Conservation (phyloP, 1,284 basidiomycete species). For the Ceratobasidium theobromae region DNA sequence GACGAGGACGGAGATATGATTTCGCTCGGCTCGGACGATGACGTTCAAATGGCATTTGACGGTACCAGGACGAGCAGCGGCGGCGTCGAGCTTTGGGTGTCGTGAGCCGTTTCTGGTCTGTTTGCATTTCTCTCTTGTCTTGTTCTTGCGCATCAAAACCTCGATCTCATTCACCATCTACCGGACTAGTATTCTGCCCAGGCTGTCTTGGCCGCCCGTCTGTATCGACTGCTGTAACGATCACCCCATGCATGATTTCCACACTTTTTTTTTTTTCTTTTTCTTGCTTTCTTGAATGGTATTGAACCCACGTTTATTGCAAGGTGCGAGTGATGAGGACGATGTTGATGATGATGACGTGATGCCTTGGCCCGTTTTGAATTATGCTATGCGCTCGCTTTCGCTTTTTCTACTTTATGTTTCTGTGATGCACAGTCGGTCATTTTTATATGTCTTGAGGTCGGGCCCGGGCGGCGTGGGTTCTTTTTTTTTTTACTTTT, state of each 20-base stretch:
- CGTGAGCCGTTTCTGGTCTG: neutral
- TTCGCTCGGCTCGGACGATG: conserved; percentile 81
- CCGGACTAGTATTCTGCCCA: neutral
- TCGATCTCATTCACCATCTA: neutral
- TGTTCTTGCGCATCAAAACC: neutral
- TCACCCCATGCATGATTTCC: conserved; percentile 9
- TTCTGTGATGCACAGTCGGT: neutral
- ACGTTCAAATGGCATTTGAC: conserved; percentile 88
- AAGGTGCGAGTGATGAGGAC: neutral
- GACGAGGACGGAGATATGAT: conserved; percentile 92
- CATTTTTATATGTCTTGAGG: neutral
- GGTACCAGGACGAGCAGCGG: conserved; percentile 23
- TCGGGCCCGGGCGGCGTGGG: neutral
- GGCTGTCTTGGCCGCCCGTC: neutral
- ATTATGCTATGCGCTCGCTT: conserved; percentile 6
- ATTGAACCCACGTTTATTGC: neutral
- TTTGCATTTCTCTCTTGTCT: neutral
- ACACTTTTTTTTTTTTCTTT: neutral
- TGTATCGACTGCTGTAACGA: conserved; percentile 5
- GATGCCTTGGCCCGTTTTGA: neutral
- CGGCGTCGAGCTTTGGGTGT: conserved; percentile 30
- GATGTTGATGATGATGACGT: too few species aligned
- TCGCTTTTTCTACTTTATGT: neutral
- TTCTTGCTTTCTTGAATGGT: neutral
- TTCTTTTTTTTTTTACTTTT: neutral